Conservation (phyloP, 1,139 yeast genomes). For the Hemisphaericaspora xylanilytica region DNA sequence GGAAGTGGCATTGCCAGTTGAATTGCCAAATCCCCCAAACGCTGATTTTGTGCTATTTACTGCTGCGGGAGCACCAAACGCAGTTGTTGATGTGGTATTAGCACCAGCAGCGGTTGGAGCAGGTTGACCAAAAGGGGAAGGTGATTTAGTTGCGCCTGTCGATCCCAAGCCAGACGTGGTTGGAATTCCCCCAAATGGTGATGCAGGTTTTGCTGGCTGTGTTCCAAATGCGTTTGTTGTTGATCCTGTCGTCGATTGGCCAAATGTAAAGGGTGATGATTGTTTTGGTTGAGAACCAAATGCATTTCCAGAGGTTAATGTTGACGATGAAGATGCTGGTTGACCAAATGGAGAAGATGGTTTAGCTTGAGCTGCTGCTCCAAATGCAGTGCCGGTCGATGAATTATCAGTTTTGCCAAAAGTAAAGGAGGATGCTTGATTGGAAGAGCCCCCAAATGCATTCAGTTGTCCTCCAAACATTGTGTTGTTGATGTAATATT, state of each 20-base stretch:
- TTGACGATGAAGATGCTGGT: slow-evolving; percentile 5
- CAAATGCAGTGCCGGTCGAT: not conserved
- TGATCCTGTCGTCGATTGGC: slow-evolving; percentile 4
- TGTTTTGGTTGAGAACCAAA: not conserved
- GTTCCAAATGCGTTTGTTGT: slow-evolving; percentile 14
- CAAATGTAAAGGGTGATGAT: not conserved
- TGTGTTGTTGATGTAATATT: not conserved
- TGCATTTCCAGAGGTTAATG: slow-evolving; percentile 4
- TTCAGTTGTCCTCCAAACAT: slow-evolving; percentile 7
- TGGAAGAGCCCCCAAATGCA: not conserved
- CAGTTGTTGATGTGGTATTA: not conserved
- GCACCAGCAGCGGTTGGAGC: not conserved
- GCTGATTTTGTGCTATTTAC: slow-evolving; percentile 8
- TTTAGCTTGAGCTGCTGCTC: slow-evolving; percentile 1
- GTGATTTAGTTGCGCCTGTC: slow-evolving; percentile 14
- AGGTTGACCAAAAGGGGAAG: not conserved
- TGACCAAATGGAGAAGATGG: slow-evolving; percentile 4
- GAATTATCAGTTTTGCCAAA: not conserved
- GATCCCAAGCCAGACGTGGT: slow-evolving; percentile 8
- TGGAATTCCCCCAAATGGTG: slow-evolving; percentile 8
- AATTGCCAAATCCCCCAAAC: slow-evolving; percentile 17
- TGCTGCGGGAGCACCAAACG: slow-evolving; percentile 10
- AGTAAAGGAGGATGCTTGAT: slow-evolving; percentile 5
- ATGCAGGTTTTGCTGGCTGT: slow-evolving; percentile 10
- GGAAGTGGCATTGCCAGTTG: slow-evolving; percentile 10